Conservation (phyloP, 176 grass and related monocot genomes). For the Lolium multiflorum region DNA sequence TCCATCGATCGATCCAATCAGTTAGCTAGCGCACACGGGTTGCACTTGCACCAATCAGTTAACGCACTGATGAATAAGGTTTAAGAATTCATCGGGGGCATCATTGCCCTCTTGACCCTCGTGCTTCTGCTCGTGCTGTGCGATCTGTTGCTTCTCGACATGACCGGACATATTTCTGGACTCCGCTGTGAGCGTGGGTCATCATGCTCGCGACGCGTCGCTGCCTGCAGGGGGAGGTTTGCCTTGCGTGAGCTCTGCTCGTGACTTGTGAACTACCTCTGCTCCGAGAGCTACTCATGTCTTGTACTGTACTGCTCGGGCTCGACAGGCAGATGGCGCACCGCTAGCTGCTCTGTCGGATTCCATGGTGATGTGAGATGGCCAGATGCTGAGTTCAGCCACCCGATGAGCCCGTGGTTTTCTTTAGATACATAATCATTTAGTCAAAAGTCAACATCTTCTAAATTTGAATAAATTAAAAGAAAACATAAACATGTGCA, state of each 20-base stretch:
- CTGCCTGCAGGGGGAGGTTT: background rate
- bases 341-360: background rate
- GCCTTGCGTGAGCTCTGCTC: background rate
- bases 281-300: background rate
- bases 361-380: background rate
- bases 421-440: too few relatives aligned
- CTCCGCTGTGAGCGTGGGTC: background rate
- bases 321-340: background rate
- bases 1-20: background rate
- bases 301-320: background rate
- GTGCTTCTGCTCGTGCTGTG: background rate
- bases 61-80: background rate
- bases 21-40: background rate
- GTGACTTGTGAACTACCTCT: background rate
- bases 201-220: background rate
- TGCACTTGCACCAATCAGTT: conserved; percentile 2
- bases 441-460: too few relatives aligned
- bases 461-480: too few relatives aligned
- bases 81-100: background rate
- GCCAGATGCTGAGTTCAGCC: background rate
- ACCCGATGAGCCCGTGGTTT: too few relatives aligned
- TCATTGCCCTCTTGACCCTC: background rate
- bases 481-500: too few relatives aligned
- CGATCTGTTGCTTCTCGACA: background rate
- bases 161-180: background rate